Conservation (phyloP, 1,284 basidiomycete species). For the Ustilago tritici region DNA sequence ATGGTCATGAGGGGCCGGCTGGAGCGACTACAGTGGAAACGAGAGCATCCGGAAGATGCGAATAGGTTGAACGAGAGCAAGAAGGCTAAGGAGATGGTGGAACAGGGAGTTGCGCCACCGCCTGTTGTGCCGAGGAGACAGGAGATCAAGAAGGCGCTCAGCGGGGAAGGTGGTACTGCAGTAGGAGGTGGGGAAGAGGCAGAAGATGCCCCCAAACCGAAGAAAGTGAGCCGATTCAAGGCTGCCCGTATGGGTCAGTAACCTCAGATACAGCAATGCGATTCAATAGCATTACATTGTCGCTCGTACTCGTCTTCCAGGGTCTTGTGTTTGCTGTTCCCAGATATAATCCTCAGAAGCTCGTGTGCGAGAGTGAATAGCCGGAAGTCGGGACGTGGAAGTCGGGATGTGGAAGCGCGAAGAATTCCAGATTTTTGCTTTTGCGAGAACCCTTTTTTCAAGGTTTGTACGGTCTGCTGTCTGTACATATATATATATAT, state of each 20-base stretch:
- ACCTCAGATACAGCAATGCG: neutral
- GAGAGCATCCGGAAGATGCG: slow-evolving; percentile 36
- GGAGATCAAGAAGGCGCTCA: neutral
- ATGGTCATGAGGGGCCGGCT: slow-evolving; percentile 56
- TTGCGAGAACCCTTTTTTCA: neutral
- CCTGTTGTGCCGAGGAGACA: slow-evolving; percentile 7
- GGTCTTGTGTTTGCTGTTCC: neutral
- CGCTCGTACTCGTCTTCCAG: neutral
- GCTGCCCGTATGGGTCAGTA: slow-evolving; percentile 42
- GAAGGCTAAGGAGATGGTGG: slow-evolving; percentile 17
- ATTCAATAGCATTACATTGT: too few relatives aligned
- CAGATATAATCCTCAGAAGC: slow-evolving; percentile 1
- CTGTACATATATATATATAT: neutral
- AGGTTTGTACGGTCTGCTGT: neutral
- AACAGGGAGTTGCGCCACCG: slow-evolving; percentile 26
- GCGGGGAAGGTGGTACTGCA: neutral
- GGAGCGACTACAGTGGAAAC: slow-evolving; percentile 42
- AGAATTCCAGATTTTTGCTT: slow-evolving; percentile 15
- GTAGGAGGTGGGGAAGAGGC: neutral
- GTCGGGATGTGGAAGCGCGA: slow-evolving; percentile 20
- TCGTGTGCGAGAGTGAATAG: slow-evolving; percentile 18
- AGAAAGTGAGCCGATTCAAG: slow-evolving; percentile 51
- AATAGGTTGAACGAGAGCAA: slow-evolving; percentile 19
- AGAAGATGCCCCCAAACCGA: slow-evolving; percentile 14
- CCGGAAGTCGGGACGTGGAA: slow-evolving; percentile 36